A percentile compares a stretch with the other conserved stretches of the same genome.
phyloP scores from a whole-genome alignment of 306 rosid species.

The Inga oerstediana region DNA sequence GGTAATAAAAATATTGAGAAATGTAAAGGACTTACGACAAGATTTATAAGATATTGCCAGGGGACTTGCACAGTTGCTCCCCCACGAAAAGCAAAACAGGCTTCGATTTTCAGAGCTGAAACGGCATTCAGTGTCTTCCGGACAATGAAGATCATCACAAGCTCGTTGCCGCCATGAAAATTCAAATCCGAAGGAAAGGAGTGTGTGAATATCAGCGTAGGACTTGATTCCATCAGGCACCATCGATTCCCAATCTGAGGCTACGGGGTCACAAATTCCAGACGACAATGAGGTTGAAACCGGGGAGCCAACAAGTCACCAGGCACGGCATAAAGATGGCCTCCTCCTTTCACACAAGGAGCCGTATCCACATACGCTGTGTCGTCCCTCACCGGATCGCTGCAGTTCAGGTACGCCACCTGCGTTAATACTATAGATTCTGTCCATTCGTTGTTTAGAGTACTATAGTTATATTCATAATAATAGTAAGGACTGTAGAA shows the following conservation, averaged over 20 bases:
- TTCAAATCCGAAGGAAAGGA: not conserved
- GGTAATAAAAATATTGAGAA: too few species aligned
- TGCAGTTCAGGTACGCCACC: not conserved
- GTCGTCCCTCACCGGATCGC: not conserved
- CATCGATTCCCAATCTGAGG: not conserved
- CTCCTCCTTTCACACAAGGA: not conserved
- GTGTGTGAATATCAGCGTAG: not conserved
- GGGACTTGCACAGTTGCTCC: too few species aligned
- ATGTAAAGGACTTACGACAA: too few species aligned
- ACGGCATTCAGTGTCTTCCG: accelerated
- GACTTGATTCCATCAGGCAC: not conserved
- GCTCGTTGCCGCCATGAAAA: not conserved
- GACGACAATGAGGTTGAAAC: not conserved
- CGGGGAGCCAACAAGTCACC: not conserved
- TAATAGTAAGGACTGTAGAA: too few species aligned
- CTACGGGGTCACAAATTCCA: not conserved
- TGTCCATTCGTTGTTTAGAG: too few species aligned
- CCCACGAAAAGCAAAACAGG: too few species aligned
- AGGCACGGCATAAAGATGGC: not conserved
- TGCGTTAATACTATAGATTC: not conserved
- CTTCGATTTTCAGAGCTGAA: too few species aligned
- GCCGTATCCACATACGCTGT: not conserved
- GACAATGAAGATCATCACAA: not conserved
- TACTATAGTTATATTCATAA: accelerated
- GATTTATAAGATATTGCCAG: too few species aligned